Base-by-base conservation (phyloP, 331 rosid species). In the Saraca asoca region DNA sequence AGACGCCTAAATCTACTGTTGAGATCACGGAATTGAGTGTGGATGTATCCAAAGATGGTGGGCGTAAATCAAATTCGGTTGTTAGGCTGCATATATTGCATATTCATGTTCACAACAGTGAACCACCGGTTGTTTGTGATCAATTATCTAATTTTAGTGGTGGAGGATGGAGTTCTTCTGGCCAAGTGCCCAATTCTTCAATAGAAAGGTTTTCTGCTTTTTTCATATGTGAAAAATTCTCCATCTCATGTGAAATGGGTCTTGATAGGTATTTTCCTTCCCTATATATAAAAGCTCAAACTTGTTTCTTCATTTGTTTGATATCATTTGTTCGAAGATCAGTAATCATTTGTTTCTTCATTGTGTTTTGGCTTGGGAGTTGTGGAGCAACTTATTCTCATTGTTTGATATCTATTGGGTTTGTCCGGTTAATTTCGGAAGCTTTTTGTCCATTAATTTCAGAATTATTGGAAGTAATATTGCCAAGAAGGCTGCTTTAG, bases 1-100 rank as follows among this genome's bases (percentile, higher is more conserved):
- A 94, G 99, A 85, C 89, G 18, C 95, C 92, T 67, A 94, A 88
- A 79, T 85, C 57, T 72, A 80, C 85, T 34, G 39, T 90, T 66
- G 97, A 94, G 77, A 82, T 90, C 68, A 94, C 90, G 84, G 99
- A 86, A 64, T 82, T 94, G 81, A 79, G 79, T 59, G 74, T 86
- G 74, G 96, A 90, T 75, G 82, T 90, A 68, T 88, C 90, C 66
- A 94, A 88, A 83, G 91, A 85, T 72, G 90, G 89, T 62, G 85
- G 82, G 71, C 69, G 88, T 18, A 70, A 78, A 76, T 75, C 90
- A 75, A 90, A 87, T 85, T 78, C 90, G 56, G 65, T 83, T 55
- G 91, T 94, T 80, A 88, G 80, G 83, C 86, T 90, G 55, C 92
- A 82, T 38, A 80, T 90, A 80, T 54, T 82, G 50, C 92, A 97